These are phyloP conservation scores for Plasmopara halstedii DNA, from an alignment of 352 stramenopile species.

Conservation along the genomic window DNA sequence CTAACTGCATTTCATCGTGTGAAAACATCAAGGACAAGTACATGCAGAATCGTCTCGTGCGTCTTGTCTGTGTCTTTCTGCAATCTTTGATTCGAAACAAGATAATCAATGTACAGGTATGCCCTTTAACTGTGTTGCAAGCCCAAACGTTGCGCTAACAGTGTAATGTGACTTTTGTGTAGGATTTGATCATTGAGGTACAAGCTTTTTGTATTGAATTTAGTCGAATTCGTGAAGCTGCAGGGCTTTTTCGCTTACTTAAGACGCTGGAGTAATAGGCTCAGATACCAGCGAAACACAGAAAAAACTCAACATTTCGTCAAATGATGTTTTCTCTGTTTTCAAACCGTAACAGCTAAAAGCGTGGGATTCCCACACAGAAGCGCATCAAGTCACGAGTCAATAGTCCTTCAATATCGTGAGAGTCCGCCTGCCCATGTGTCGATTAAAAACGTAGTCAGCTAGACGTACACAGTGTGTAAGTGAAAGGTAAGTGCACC, in stretches of 20 bases:
- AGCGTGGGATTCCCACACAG: conserved; percentile 59
- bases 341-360: conserved; percentile 24
- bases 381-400: conserved; percentile 78
- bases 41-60: conserved; percentile 95
- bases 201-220: conserved; percentile 99
- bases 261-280: conserved; percentile 91
- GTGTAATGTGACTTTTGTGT: conserved; percentile 7
- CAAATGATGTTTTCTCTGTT: not conserved
- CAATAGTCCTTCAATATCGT: conserved; percentile 73
- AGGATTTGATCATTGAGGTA: conserved; percentile 98
- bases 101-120: conserved; percentile 96
- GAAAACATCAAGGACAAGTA: conserved; percentile 99
- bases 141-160: conserved; percentile 20
- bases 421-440: conserved; percentile 41
- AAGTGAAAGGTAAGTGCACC: conserved; percentile 18
- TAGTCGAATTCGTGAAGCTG: conserved; percentile 95
- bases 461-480: not conserved
- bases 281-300: conserved; percentile 21
- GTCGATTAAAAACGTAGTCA: conserved; percentile 4
- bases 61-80: conserved; percentile 97
- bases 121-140: conserved; percentile 2
- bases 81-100: conserved; percentile 98
- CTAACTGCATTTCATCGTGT: conserved; percentile 97
- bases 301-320: conserved; percentile 15
- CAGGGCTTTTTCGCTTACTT: conserved; percentile 94